These are phyloP conservation scores for Austroboletus niveus DNA, from an alignment of 1,284 basidiomycete species.

Conservation along the genomic window DNA sequence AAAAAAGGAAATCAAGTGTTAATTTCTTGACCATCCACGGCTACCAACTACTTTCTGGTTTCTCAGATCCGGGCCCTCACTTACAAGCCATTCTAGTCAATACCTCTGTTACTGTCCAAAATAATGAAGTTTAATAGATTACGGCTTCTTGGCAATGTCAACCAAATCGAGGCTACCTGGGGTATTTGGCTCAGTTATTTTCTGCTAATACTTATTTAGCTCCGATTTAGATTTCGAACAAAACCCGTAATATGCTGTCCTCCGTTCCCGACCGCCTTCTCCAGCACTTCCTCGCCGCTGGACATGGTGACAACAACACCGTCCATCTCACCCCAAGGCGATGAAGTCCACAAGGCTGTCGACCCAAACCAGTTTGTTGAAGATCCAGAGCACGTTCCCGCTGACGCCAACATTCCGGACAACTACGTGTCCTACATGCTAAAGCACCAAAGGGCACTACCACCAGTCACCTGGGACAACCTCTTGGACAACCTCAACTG, in stretches of 20 bases:
- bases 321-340: constrained; percentile 20
- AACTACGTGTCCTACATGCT: constrained; percentile 90
- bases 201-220: too few species aligned
- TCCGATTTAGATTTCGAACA: constrained; percentile 15
- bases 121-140: too few species aligned
- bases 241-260: constrained; percentile 15
- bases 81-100: too few species aligned
- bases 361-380: constrained; percentile 22
- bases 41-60: too few species aligned
- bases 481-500: constrained; percentile 74
- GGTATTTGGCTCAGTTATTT: too few species aligned
- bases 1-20: too few species aligned
- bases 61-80: too few species aligned
- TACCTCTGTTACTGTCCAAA: too few species aligned
- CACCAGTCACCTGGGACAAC: constrained; percentile 74
- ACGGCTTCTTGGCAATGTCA: too few species aligned
- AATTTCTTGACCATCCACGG: too few species aligned
- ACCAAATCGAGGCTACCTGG: too few species aligned
- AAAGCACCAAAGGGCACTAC: constrained; percentile 71
- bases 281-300: constrained; percentile 21
- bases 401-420: constrained; percentile 75
- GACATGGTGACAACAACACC: constrained; percentile 27
- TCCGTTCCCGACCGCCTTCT: constrained; percentile 24
- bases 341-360: neutral
- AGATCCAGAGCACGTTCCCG: constrained; percentile 42